Base-by-base conservation (phyloP, 805 yeast genomes). In the Myxozyma vanderwaltii region DNA sequence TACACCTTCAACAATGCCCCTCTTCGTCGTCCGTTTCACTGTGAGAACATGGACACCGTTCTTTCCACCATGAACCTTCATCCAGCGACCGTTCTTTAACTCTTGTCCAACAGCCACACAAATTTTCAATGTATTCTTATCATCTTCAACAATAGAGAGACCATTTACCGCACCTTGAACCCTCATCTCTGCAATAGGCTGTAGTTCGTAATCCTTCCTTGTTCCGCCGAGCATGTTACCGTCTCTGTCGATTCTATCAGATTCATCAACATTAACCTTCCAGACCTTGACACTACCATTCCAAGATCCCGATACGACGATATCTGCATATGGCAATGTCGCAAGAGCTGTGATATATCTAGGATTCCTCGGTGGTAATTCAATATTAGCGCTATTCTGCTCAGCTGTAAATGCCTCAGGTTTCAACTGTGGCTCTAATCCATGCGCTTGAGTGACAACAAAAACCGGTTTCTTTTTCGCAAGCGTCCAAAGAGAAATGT, bases 291-390 rank as follows among this genome's bases (percentile, higher is more conserved):
- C 72, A 27, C 39, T 29, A 3, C 98, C 97, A 69, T 84, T 81
- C 86, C 89, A 88, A 1, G 98, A 91, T 0, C 99, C 99, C 12
- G 90, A 83, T 45, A 92, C 76, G 69, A 94, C 89, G 4, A 89
- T 73, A 70, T 94, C 91, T 12, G 91, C 81, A 71, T 83, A 92
- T 17, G 98, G 97, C 23, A 92, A 76, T 0, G 96, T 89, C 67
- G 85, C 79, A 8, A 92, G 72, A 1, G 91, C 79, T 0, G 97
- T 90, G 66, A 94, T 86, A 88, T 92, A 85, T 68, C 86, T 87
- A 27, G 98, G 97, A 58, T 82, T 86, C 15, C 82, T 79, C 39
- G 79, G 80, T 13, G 96, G 91, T 64, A 69, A 10, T 35, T 55
- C 19, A 24, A 15, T 53, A 13, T 10, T 21, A 4, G 36, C 24